Evolutionary conservation across 2,329 filamentous ascomycete species (phyloP).

Genomic region (Calonectria montana): DNA sequence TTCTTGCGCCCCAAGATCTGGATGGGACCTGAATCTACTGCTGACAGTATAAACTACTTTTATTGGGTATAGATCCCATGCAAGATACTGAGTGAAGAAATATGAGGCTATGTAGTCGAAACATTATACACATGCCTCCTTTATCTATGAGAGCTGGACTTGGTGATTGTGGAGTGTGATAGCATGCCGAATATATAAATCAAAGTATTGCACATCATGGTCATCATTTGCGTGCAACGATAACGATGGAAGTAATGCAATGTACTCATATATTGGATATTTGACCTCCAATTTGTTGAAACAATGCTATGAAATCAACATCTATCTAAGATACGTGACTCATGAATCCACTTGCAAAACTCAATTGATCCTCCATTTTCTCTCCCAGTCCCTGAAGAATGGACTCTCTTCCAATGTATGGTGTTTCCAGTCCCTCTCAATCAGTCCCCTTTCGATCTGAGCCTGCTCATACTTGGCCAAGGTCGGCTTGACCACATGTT

Average conservation of each 20-base stretch:
- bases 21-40: neutral
- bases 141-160: neutral
- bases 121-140: neutral
- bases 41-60: neutral
- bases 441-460: constrained; percentile 72
- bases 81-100: neutral
- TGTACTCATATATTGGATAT: too few species aligned
- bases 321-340: neutral
- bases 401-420: constrained; percentile 80
- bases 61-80: neutral
- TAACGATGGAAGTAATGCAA: too few species aligned
- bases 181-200: too few species aligned
- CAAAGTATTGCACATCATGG: too few species aligned
- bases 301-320: neutral
- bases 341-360: neutral
- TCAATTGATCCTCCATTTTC: constrained; percentile 33
- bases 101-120: neutral
- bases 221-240: too few species aligned
- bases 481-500: constrained; percentile 76
- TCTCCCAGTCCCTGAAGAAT: constrained; percentile 78
- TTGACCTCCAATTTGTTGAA: neutral
- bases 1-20: neutral
- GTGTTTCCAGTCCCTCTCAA: constrained; percentile 72
- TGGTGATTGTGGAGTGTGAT: too few species aligned
- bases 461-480: constrained; percentile 73